Percentiles rank a stretch among this genome's conserved stretches.
Evolutionary conservation across 306 rosid species (phyloP).

Genomic region (Sphenostylis stenocarpa): DNA sequence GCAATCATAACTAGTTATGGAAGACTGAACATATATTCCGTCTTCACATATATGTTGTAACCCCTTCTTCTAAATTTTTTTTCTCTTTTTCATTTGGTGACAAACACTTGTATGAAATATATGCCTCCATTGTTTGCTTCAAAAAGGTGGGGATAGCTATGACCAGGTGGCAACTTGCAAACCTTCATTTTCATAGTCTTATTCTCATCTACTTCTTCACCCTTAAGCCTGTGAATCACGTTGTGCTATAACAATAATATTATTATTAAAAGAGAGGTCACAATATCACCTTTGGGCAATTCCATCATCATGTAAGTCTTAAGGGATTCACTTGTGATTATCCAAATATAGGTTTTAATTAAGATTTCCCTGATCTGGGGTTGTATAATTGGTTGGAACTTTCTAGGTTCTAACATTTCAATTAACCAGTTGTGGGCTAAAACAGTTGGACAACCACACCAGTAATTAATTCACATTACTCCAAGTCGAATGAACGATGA

Average conservation of each 20-base stretch:
- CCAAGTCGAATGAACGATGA: conserved; percentile 26
- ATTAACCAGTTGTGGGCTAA: conserved; percentile 7
- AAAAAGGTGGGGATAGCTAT: conserved; percentile 30
- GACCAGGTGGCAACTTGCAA: conserved; percentile 30
- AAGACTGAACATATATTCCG: conserved; percentile 39
- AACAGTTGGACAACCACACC: conserved; percentile 21
- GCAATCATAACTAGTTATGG: conserved; percentile 43
- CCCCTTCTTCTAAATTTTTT: conserved; percentile 28
- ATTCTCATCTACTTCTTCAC: conserved; percentile 9
- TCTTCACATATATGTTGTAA: conserved; percentile 27
- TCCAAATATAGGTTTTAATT: conserved; percentile 7
- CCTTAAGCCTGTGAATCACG: conserved; percentile 32
- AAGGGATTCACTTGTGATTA: not conserved
- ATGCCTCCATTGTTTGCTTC: not conserved
- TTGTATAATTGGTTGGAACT: conserved; percentile 6
- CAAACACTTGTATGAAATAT: conserved; percentile 1
- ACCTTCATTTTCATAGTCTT: conserved; percentile 32
- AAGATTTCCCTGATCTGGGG: conserved; percentile 11
- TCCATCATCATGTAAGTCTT: not conserved
- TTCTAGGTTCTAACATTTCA: conserved; percentile 14
- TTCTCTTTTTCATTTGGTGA: not conserved
- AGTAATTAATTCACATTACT: conserved; percentile 18
- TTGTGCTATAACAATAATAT: conserved; percentile 8
- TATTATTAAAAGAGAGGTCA: conserved; percentile 9
- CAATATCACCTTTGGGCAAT: not conserved